A percentile compares a stretch with the other conserved stretches of the same genome.
Conservation (phyloP, 1,284 basidiomycete species). For the Ceratobasidium sp. region DNA sequence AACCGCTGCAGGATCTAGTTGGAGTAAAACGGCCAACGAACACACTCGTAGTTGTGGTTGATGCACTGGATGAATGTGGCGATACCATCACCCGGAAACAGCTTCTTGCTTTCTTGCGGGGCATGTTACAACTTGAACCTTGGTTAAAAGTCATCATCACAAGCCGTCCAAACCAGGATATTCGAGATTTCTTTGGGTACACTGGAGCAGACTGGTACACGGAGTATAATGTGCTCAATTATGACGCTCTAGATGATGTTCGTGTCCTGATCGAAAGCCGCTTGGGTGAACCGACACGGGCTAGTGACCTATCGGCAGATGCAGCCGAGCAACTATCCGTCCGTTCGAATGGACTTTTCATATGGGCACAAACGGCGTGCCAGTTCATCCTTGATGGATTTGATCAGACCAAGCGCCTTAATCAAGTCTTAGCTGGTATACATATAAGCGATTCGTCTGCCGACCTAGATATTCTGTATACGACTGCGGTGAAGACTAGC, state of each 20-base stretch:
- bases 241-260: background rate
- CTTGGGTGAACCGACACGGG: background rate
- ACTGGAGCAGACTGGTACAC: background rate
- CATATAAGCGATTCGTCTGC: background rate
- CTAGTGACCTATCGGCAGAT: background rate
- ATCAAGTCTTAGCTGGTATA: background rate
- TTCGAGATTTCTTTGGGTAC: background rate
- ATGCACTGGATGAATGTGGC: background rate
- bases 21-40: background rate
- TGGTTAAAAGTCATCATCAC: conserved; percentile 30
- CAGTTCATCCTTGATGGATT: background rate
- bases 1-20: background rate
- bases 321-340: background rate
- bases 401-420: background rate
- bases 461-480: conserved; percentile 11
- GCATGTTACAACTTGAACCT: background rate
- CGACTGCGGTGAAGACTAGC: conserved; percentile 2
- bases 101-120: background rate
- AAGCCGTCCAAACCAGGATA: conserved; percentile 22
- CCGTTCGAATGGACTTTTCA: background rate
- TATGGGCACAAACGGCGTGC: conserved; percentile 16
- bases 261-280: background rate
- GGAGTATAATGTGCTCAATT: background rate
- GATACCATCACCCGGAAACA: background rate
- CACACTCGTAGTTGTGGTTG: conserved; percentile 10